These are phyloP conservation scores for Colletotrichum filicis DNA, from an alignment of 2,329 filamentous ascomycete species.

Conservation along the genomic window DNA sequence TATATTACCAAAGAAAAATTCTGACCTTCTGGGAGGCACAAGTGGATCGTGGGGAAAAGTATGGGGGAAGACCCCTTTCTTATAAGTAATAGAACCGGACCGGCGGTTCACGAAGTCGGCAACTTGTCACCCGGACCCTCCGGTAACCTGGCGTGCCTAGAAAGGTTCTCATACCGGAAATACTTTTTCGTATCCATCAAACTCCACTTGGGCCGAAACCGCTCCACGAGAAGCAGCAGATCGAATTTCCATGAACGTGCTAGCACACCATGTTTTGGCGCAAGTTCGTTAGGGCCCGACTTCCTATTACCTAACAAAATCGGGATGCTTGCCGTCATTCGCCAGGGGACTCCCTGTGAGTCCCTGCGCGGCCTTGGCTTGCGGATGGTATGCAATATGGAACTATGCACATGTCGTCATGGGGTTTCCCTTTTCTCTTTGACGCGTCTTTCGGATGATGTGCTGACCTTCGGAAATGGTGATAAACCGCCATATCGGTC, in stretches of 20 bases:
- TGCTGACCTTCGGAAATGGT: neutral
- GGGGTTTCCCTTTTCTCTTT: neutral
- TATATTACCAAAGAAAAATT: slow-evolving; percentile 10
- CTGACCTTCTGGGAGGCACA: slow-evolving; percentile 15
- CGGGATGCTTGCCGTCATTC: slow-evolving; percentile 20
- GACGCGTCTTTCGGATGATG: slow-evolving; percentile 6
- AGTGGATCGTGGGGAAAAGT: slow-evolving; percentile 30
- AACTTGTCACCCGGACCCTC: slow-evolving; percentile 12
- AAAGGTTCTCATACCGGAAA: slow-evolving; percentile 6
- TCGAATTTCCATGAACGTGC: slow-evolving; percentile 22
- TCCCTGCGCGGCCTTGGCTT: slow-evolving; percentile 11
- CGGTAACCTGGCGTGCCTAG: slow-evolving; percentile 7
- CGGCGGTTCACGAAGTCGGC: slow-evolving; percentile 23
- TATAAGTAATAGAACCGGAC: slow-evolving; percentile 31
- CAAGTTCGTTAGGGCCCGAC: neutral
- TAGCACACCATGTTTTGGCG: slow-evolving; percentile 13
- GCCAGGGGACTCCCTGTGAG: slow-evolving; percentile 22
- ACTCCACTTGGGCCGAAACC: slow-evolving; percentile 33
- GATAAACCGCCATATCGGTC: neutral
- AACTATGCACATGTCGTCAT: slow-evolving; percentile 10
- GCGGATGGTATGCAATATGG: neutral
- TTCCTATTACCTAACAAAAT: slow-evolving; percentile 31
- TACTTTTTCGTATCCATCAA: slow-evolving; percentile 30
- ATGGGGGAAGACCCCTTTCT: slow-evolving; percentile 26
- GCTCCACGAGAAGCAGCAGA: slow-evolving; percentile 26